phyloP scores from a whole-genome alignment of 2,329 filamentous ascomycete species.

The Ophiostoma perfectum region DNA sequence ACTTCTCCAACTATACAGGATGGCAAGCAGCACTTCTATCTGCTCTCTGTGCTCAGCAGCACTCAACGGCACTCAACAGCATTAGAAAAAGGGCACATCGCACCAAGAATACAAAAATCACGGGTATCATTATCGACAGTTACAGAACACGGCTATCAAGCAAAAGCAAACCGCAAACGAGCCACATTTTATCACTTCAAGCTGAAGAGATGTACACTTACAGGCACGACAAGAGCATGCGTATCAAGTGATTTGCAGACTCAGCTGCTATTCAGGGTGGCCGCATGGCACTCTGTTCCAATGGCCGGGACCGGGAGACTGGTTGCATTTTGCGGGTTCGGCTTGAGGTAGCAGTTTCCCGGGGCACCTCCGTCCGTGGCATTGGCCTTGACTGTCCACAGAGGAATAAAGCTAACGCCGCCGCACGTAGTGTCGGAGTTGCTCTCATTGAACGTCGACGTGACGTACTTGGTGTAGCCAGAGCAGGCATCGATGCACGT shows the following conservation, averaged over 20 bases:
- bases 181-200: too few relatives aligned
- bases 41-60: too few relatives aligned
- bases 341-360: constrained; percentile 45
- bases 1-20: too few relatives aligned
- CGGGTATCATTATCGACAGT: too few relatives aligned
- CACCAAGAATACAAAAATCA: too few relatives aligned
- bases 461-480: constrained; percentile 35
- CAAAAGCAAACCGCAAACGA: too few relatives aligned
- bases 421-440: constrained; percentile 36
- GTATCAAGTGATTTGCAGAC: not conserved
- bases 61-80: too few relatives aligned
- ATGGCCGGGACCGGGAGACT: constrained; percentile 33
- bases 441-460: constrained; percentile 18
- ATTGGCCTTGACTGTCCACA: constrained; percentile 37
- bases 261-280: constrained; percentile 19
- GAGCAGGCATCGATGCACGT: constrained; percentile 47
- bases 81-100: too few relatives aligned
- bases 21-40: too few relatives aligned
- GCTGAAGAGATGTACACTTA: not conserved
- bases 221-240: not conserved
- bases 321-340: constrained; percentile 34
- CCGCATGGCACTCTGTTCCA: constrained; percentile 36
- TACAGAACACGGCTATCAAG: too few relatives aligned
- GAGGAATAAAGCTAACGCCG: constrained; percentile 40
- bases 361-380: constrained; percentile 36